These are phyloP conservation scores for Kockiozyma suomiensis DNA, from an alignment of 805 yeast genomes.

Conservation along the genomic window DNA sequence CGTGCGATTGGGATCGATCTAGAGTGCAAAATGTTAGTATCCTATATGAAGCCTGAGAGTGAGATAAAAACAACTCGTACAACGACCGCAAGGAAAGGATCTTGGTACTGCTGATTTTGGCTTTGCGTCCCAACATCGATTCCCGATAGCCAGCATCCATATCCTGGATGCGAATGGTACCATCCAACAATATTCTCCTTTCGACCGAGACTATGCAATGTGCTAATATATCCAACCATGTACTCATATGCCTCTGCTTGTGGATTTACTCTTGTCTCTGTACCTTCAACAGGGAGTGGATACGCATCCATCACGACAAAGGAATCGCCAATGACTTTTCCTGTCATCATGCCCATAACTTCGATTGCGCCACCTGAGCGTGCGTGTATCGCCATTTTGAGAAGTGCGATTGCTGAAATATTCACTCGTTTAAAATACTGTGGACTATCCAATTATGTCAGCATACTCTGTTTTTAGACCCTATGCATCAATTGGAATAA, in stretches of 20 bases:
- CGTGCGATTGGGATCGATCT: constrained; percentile 81
- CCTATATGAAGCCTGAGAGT: too few relatives aligned
- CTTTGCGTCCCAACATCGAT: constrained; percentile 89
- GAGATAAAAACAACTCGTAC: too few relatives aligned
- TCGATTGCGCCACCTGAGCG: constrained; percentile 83
- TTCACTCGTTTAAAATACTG: constrained; percentile 63
- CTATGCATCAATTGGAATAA: constrained; percentile 10
- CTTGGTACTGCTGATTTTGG: constrained; percentile 84
- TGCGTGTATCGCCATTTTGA: constrained; percentile 80
- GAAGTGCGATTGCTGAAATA: constrained; percentile 69
- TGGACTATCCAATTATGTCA: constrained; percentile 46
- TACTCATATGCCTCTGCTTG: constrained; percentile 92
- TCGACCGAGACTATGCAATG: constrained; percentile 54
- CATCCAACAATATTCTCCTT: constrained; percentile 86
- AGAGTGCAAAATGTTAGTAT: too few relatives aligned
- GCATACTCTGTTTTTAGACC: background rate
- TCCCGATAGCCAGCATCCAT: constrained; percentile 94
- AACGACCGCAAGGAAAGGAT: constrained; percentile 87
- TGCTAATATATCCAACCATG: constrained; percentile 80
- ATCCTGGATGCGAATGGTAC: constrained; percentile 97
- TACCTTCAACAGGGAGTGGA: constrained; percentile 91
- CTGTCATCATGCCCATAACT: constrained; percentile 93
- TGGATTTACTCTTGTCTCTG: constrained; percentile 94
- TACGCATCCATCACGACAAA: constrained; percentile 79
- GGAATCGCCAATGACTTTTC: constrained; percentile 59